Base-by-base conservation (phyloP, 352 stramenopile genomes). In the Hyaloperonospora brassicae region DNA sequence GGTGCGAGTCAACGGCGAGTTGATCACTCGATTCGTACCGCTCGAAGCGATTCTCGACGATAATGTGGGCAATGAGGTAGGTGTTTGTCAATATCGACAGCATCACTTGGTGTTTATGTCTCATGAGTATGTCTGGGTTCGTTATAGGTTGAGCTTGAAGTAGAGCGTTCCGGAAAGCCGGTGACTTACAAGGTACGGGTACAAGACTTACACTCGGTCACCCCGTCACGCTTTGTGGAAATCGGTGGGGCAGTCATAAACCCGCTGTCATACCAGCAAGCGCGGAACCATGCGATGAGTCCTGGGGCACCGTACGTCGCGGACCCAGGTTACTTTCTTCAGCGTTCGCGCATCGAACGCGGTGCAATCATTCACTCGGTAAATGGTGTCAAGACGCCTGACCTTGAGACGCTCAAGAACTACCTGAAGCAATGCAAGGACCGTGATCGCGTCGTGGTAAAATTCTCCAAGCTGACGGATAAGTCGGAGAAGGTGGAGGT, bases 191-290 rank as follows among this genome's bases (percentile, higher is more conserved):
- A 66, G 6, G 45, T 95, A 24, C 66, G 78, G 17, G 82, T 95
- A 12, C 76, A 95, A 55, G 84, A 97, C 51, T 64, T 97, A 17
- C 86, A 96, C 50, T 72, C 68, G 3, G 71, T 96, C 39, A 96
- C 86, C 13, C 85, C 84, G 13, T 92, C 80, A 1, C 67, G 70
- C 1, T 95, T 93, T 48, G 68, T 97, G 39, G 87, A 95, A 48
- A 87, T 95, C 11, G 84, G 84, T 21, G 85, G 84, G 11, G 86
- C 82, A 14, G 79, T 95, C 4, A 84, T 97, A 41, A 95, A 97
- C 45, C 73, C 85, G 1, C 52, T 97, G 8, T 96, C 85, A 30
- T 96, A 95, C 50, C 84, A 95, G 45, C 84, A 96, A 83, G 85
- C 86, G 5, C 79, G 85, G 5, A 96, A 96, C 34, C 73, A 93